phyloP scores from a whole-genome alignment of 139 green algal genomes.

The Micractinium conductrix region DNA sequence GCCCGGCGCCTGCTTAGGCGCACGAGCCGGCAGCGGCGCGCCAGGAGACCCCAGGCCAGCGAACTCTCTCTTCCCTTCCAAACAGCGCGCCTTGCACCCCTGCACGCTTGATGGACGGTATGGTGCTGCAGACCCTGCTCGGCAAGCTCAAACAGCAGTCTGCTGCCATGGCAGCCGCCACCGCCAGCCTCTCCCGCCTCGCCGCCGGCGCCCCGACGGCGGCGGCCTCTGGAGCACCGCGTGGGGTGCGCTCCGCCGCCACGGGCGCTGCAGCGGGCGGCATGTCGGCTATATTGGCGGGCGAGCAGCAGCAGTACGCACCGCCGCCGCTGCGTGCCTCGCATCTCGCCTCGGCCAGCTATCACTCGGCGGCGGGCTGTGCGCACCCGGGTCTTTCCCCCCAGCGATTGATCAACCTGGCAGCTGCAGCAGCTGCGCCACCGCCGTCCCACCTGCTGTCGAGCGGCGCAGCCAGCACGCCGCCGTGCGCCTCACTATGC shows the following conservation, averaged over 20 bases:
- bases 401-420: background rate
- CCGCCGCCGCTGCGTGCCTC: no score
- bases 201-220: slow-evolving; percentile 13
- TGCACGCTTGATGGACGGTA: slow-evolving; percentile 1
- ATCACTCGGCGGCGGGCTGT: no score
- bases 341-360: background rate
- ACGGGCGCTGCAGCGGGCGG: background rate
- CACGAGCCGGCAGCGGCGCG: no score
- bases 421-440: background rate
- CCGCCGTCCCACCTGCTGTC: background rate
- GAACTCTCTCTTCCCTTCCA: no score
- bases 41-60: no score
- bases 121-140: slow-evolving; percentile 13
- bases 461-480: background rate
- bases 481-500: no score
- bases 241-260: slow-evolving; percentile 14
- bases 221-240: background rate
- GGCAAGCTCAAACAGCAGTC: slow-evolving; percentile 15
- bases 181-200: background rate
- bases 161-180: background rate
- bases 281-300: background rate
- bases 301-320: background rate
- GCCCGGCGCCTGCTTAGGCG: no score
- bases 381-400: no score
- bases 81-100: background rate